Base-by-base conservation (phyloP, 805 yeast genomes). In the Cyberlindnera samutprakarnensis region DNA sequence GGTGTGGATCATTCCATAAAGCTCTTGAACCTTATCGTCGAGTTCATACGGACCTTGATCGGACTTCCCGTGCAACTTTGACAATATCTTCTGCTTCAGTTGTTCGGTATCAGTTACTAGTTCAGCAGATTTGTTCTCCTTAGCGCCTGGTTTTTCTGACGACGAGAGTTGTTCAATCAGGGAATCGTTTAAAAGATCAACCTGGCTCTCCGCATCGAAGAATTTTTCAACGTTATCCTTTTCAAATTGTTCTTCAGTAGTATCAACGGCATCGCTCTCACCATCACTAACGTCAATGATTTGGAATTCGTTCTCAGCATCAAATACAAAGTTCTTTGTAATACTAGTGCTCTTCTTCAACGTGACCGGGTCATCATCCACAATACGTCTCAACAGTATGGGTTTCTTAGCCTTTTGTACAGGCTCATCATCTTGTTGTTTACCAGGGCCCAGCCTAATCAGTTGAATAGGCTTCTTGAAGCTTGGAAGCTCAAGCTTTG, bases 1-100 rank as follows among this genome's bases (percentile, higher is more conserved):
- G 39, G 75, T 76, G 30, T 72, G 73, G 31, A 88, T 50, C 42
- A 84, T 53, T 10, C 61, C 57, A 39, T 69, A 71, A 2, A 88
- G 51, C 39, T 81, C 81, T 2, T 57, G 39, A 38, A 62, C 62
- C 29, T 54, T 57, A 4, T 35, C 36, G 4, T 60, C 68, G 4
- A 67, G 42, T 7, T 59, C 62, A 23, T 59, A 54, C 10, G 62
- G 54, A 8, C 31, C 38, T 7, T 52, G 44, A 2, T 21, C 25
- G 6, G 39, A 25, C 18, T 36, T 39, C 2, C 43, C 43, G 16
- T 27, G 28, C 5, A 39, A 34, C 23, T 37, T 37, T 7, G 24
- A 7, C 4, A 31, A 33, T 11, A 37, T 25, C 27, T 33, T 31
- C 2, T 13, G 10, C 22, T 30, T 36, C 25, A 27, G 15, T 13